Conservation (phyloP, 371 early-diverging fungal species). For the Rhizomucor pusillus region DNA sequence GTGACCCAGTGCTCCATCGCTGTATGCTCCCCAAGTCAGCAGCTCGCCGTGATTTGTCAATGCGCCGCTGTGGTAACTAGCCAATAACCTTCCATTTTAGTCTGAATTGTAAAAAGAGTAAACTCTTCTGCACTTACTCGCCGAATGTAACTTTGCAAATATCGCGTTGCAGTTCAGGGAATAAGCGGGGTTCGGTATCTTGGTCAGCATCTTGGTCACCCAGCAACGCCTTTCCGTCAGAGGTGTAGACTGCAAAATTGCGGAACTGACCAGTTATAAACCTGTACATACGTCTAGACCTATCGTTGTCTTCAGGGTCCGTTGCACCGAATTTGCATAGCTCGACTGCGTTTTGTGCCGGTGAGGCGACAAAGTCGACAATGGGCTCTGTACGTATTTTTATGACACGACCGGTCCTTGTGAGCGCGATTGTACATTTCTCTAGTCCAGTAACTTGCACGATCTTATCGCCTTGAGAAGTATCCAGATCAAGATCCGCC, state of each 20-base stretch:
- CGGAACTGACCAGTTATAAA: slow-evolving; percentile 12
- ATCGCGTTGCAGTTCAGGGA: slow-evolving; percentile 2
- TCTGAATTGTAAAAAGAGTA: no score
- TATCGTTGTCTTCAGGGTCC: slow-evolving; percentile 3
- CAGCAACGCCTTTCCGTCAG: slow-evolving; percentile 11
- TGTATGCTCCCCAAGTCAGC: slow-evolving; percentile 40
- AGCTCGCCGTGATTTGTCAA: slow-evolving; percentile 37
- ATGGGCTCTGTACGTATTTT: background rate
- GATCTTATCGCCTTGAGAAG: slow-evolving; percentile 1
- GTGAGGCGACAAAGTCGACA: background rate
- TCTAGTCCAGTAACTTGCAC: slow-evolving; percentile 12
- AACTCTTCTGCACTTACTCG: slow-evolving; percentile 14
- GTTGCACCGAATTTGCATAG: slow-evolving; percentile 4
- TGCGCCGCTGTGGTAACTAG: slow-evolving; percentile 46
- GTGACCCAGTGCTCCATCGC: slow-evolving; percentile 41
- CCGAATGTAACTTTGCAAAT: slow-evolving; percentile 22
- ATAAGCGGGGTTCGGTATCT: background rate
- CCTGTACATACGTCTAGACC: background rate
- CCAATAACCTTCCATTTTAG: no score
- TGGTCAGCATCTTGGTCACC: background rate
- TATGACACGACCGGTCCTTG: slow-evolving; percentile 7
- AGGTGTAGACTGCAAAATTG: slow-evolving; percentile 15
- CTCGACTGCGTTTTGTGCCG: slow-evolving; percentile 2
- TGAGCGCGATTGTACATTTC: slow-evolving; percentile 7
- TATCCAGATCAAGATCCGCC: background rate